Base-by-base conservation (phyloP, 2,329 filamentous ascomycete species). In the Epichloe gansuensis region DNA sequence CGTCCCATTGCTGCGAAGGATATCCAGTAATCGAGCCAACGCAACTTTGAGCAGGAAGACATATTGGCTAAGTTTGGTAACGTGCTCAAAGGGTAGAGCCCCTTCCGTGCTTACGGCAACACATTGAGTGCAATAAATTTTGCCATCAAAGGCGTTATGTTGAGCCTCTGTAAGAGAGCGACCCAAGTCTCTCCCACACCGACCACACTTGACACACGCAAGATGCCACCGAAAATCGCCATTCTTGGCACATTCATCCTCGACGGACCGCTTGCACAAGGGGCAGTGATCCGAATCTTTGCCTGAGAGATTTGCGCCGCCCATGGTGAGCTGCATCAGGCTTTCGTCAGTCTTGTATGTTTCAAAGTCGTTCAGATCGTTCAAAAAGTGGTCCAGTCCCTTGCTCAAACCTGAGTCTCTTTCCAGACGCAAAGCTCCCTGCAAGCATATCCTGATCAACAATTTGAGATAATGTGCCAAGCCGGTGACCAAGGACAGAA, bases 391-490 rank as follows among this genome's bases (percentile, higher is more conserved):
- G 61, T 88, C 84, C 25, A 98, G 73, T 11, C 88, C 89, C 57
- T 86, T 83, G 2, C 85, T 75, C 31, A 78, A 84, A 50, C 78
- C 75, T 47, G 83, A 84, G 61, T 97, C 91, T 52, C 89, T 84
- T 68, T 98, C 93, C 40, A 97, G 78, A 62, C 89, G 91, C 46
- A 98, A 73, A 6, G 93, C 85, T 35, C 91, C 93, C 65, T 97
- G 94, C 31, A 98, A 77, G 64, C 93, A 96, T 60, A 98, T 98
- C 48, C 93, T 83, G 61, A 98, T 98, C 54, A 98, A 80, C 36
- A 98, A 84, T 68, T 98, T 98, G 51, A 98, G 80, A 64, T 98
- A 98, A 68, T 98, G 93, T 17, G 93, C 93, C 49, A 98, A 77
- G 38, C 93, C 91, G 40, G 93, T 98, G 50, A 98, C 93, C 7